phyloP scores from a whole-genome alignment of 2,329 filamentous ascomycete species.

The Zarea fungicola region DNA sequence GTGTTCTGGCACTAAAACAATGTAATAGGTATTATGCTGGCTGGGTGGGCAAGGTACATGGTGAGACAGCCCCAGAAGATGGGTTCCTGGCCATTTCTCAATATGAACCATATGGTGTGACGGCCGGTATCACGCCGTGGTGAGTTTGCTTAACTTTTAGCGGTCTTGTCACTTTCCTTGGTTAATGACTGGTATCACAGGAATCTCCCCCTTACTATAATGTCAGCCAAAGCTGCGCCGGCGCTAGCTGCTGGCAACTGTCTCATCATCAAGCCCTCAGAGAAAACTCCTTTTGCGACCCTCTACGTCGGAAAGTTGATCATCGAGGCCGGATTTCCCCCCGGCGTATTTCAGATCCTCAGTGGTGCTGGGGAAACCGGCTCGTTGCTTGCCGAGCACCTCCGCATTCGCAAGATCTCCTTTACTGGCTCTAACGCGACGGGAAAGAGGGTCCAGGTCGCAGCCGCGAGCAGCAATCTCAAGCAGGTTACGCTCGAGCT shows the following conservation, averaged over 20 bases:
- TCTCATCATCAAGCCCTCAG: constrained; percentile 46
- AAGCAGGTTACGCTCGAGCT: constrained; percentile 61
- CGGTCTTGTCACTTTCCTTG: too few relatives aligned
- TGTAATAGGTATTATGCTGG: constrained; percentile 25
- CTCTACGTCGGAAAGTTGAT: constrained; percentile 48
- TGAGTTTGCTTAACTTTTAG: too few relatives aligned
- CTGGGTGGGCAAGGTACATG: constrained; percentile 34
- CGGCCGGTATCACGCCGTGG: constrained; percentile 45
- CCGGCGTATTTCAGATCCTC: constrained; percentile 67
- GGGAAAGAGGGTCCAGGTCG: constrained; percentile 66
- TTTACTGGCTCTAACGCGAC: constrained; percentile 70
- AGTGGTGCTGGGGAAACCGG: constrained; percentile 65
- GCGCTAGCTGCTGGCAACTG: constrained; percentile 44
- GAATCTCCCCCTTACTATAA: constrained; percentile 42
- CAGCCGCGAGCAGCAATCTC: constrained; percentile 55
- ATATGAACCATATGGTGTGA: constrained; percentile 30
- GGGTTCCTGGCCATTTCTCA: constrained; percentile 37
- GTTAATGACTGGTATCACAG: too few relatives aligned
- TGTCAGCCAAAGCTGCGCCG: constrained; percentile 41
- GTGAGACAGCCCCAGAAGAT: constrained; percentile 36
- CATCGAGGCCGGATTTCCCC: constrained; percentile 68
- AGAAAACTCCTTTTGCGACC: constrained; percentile 48
- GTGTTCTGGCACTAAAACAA: not conserved
- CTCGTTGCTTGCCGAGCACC: constrained; percentile 59
- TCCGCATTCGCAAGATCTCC: constrained; percentile 64